Evolutionary conservation across 2,329 filamentous ascomycete genomes (phyloP).

Genomic region (Epichloe sibirici): DNA sequence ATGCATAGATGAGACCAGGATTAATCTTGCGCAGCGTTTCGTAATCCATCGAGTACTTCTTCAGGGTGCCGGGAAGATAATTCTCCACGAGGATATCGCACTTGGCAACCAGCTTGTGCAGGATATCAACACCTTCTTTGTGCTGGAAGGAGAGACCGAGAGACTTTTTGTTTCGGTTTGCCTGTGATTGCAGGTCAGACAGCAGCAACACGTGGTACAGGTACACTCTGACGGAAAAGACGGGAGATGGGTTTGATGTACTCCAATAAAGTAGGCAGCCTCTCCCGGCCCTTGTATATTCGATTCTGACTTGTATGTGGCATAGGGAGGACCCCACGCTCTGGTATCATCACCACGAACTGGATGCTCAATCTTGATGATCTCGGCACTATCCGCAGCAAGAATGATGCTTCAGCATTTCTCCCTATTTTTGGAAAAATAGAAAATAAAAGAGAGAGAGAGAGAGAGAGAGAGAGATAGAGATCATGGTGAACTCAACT

Average conservation of each 20-base stretch:
- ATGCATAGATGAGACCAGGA: conserved; percentile 80
- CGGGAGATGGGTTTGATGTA: conserved; percentile 28
- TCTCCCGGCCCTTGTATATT: conserved; percentile 63
- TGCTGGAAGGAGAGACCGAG: conserved; percentile 85
- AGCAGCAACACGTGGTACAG: not conserved
- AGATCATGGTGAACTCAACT: conserved; percentile 14
- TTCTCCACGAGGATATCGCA: conserved; percentile 95
- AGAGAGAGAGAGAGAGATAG: not conserved
- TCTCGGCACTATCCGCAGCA: conserved; percentile 55
- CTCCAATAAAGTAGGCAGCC: conserved; percentile 86
- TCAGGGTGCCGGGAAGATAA: conserved; percentile 78
- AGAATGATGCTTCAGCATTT: not conserved
- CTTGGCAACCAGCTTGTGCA: conserved; percentile 72
- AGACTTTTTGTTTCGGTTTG: conserved; percentile 96
- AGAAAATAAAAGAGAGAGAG: too few relatives aligned
- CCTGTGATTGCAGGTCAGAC: conserved; percentile 34
- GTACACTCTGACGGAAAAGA: not conserved
- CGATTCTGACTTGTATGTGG: conserved; percentile 54
- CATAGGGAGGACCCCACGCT: conserved; percentile 94
- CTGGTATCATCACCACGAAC: conserved; percentile 83
- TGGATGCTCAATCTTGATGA: conserved; percentile 96
- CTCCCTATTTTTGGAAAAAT: too few relatives aligned
- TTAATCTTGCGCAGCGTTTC: conserved; percentile 70
- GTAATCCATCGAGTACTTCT: conserved; percentile 88
- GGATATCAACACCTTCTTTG: conserved; percentile 67